Base-by-base conservation (phyloP, 768 basidiomycete genomes). In the Leccinum boreale region DNA sequence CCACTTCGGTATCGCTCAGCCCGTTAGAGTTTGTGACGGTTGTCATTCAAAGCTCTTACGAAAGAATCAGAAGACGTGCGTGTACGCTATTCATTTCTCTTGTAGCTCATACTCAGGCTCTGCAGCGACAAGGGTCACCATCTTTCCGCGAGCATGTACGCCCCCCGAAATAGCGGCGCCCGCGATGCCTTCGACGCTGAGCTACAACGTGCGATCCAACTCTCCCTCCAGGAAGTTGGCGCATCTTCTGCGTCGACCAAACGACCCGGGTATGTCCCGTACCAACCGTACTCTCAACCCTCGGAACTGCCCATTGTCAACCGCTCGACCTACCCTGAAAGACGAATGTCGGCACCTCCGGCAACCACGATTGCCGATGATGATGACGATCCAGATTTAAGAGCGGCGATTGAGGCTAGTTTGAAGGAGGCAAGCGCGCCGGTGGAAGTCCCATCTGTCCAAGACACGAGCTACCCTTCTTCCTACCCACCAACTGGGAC, bases 361-460 rank as follows among this genome's bases (percentile, higher is more conserved):
- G 62, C 66, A 29, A 29, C 58, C 14, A 63, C 67, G 15, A 75
- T 71, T 5, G 17, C 39, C 3, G 84, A 79, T 11, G 89, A 92
- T 11, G 95, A 96, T 31, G 90, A 96, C 3, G 96, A 99, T 71
- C 90, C 90, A 11, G 94, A 98, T 57, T 77, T 99, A 19, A 84
- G 80, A 58, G 91, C 96, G 19, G 97, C 97, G 0, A 99, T 99
- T 52, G 94, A 98, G 68, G 97, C 97, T 0, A 93, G 90, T 68
- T 72, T 99, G 60, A 80, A 86, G n/a, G 97, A 99, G 65, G 87
- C 83, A 3, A 85, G 79, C 58, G 91, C 90, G 0, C 93, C 94
- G 1, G 72, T 81, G 17, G 82, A 79, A 10, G 65, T 82, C 7
- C 83, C 88, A 52, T 78, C 82, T 3, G 77, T 83, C 1, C 84